phyloP scores from a whole-genome alignment of 345 rosid species.

The Kernera saxatilis region DNA sequence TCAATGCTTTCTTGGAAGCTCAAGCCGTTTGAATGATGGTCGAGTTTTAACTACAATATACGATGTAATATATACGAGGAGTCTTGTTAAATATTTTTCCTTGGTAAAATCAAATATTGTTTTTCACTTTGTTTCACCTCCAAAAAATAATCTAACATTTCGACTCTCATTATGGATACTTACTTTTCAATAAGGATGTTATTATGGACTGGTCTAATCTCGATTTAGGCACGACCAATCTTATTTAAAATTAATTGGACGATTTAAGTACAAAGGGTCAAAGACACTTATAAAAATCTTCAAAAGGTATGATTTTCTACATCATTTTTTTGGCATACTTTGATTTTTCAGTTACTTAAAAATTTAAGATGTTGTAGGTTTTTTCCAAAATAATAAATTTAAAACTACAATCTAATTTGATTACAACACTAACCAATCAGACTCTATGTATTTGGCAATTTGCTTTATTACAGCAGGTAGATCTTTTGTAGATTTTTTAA shows the following conservation, averaged over 20 bases:
- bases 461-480: not conserved
- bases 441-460: not conserved
- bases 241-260: not conserved
- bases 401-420: too few species aligned
- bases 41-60: not conserved
- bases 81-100: constrained; percentile 1
- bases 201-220: not conserved
- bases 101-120: not conserved
- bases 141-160: not conserved
- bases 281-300: too few species aligned
- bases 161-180: not conserved
- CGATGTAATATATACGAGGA: not conserved
- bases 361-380: too few species aligned
- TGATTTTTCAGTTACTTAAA: too few species aligned
- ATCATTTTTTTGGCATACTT: too few species aligned
- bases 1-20: constrained; percentile 61
- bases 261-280: not conserved
- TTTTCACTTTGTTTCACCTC: not conserved
- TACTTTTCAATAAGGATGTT: not conserved
- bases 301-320: too few species aligned
- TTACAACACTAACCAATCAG: not conserved
- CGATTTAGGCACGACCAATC: too few species aligned
- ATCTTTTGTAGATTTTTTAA: not conserved
- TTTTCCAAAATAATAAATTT: too few species aligned
- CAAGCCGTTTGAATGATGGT: constrained; percentile 44